These are phyloP conservation scores for Blastobotrys malaysiensis DNA, from an alignment of 1,139 yeast species.

Conservation along the genomic window DNA sequence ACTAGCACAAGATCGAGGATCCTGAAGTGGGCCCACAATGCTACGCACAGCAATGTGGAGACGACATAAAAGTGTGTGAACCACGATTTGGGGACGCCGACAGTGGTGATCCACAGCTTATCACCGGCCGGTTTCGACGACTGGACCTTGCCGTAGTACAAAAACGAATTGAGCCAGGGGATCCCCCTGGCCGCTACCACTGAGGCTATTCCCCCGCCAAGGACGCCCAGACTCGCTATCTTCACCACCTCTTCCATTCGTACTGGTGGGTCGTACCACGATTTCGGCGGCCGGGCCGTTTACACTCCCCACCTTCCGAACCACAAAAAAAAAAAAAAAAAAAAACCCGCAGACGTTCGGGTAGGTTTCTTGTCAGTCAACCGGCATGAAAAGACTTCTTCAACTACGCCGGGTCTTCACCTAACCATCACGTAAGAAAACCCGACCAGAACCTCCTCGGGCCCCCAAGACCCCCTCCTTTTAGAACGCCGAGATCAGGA, in stretches of 20 bases:
- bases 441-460: too few species aligned
- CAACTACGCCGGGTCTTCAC: neutral
- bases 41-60: conserved; percentile 20
- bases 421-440: too few species aligned
- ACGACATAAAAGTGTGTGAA: conserved; percentile 42
- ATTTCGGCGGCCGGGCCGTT: neutral
- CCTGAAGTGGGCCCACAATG: conserved; percentile 13
- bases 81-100: conserved; percentile 45
- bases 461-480: too few species aligned
- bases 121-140: conserved; percentile 19
- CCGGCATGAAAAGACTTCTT: neutral
- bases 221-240: neutral
- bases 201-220: conserved; percentile 11
- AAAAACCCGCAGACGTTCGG: neutral
- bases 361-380: neutral
- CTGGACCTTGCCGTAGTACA: conserved; percentile 27
- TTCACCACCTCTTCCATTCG: neutral
- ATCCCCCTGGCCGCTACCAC: conserved; percentile 28
- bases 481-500: too few species aligned
- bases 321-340: neutral
- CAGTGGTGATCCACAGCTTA: conserved; percentile 9
- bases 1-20: conserved; percentile 29
- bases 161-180: conserved; percentile 20
- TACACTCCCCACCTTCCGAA: neutral
- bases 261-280: neutral